These are phyloP conservation scores for Scedosporium minutisporum DNA, from an alignment of 2,329 filamentous ascomycete species.

Conservation along the genomic window DNA sequence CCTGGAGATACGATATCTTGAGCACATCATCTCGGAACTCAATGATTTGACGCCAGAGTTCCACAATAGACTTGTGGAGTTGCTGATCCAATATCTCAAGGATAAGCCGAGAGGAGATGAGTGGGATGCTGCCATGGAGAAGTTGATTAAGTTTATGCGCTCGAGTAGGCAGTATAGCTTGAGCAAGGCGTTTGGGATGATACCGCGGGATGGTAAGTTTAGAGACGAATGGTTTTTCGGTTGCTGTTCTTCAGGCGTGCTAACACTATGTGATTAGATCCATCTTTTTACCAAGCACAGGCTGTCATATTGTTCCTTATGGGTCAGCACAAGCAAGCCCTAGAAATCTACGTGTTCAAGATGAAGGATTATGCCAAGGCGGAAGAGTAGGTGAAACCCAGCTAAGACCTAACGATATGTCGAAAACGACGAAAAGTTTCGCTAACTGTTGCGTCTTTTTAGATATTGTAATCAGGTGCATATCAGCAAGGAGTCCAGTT, in stretches of 20 bases:
- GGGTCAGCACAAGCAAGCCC: slow-evolving; percentile 86
- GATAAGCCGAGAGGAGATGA: slow-evolving; percentile 32
- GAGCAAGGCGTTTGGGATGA: slow-evolving; percentile 62
- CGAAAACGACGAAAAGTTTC: slow-evolving; percentile 21
- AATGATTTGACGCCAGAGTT: slow-evolving; percentile 77
- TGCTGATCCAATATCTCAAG: slow-evolving; percentile 51
- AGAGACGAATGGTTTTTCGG: not conserved
- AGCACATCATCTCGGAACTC: slow-evolving; percentile 82
- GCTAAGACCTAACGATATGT: slow-evolving; percentile 9
- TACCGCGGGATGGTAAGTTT: slow-evolving; percentile 67
- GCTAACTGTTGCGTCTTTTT: slow-evolving; percentile 5
- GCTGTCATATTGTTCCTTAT: slow-evolving; percentile 90
- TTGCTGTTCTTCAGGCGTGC: not conserved
- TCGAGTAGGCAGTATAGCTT: slow-evolving; percentile 74
- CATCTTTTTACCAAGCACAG: slow-evolving; percentile 78
- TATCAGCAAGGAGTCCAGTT: slow-evolving; percentile 38
- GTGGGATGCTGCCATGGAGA: slow-evolving; percentile 50
- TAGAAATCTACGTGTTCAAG: slow-evolving; percentile 97
- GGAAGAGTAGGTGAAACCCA: slow-evolving; percentile 60
- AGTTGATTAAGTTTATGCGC: slow-evolving; percentile 65
- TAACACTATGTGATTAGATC: slow-evolving; percentile 41
- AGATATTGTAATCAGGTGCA: slow-evolving; percentile 83
- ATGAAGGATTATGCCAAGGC: slow-evolving; percentile 79
- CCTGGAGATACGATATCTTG: slow-evolving; percentile 74
- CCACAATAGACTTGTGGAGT: slow-evolving; percentile 72